phyloP scores from a whole-genome alignment of 345 rosid species.

The Reutealis trisperma region DNA sequence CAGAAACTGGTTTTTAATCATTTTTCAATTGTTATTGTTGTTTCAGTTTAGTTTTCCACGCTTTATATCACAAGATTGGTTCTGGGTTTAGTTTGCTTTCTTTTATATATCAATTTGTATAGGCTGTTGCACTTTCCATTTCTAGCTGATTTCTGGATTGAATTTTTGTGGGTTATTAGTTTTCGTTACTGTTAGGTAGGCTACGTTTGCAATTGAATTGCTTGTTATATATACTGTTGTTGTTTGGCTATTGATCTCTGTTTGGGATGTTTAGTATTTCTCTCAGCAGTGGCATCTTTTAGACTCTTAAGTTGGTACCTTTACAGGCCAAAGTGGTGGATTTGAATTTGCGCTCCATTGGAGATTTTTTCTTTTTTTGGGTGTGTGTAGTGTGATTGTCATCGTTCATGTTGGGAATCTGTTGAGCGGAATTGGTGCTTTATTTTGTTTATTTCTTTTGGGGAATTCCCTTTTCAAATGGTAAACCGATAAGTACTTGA shows the following conservation, averaged over 20 bases:
- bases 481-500: background rate
- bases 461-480: background rate
- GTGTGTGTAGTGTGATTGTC: background rate
- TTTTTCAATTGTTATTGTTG: background rate
- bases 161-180: slow-evolving; percentile 11
- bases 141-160: slow-evolving; percentile 13
- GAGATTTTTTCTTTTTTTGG: background rate
- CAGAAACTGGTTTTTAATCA: background rate
- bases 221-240: background rate
- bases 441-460: background rate
- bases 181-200: background rate
- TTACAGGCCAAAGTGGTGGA: slow-evolving; percentile 10
- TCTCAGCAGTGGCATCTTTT: background rate
- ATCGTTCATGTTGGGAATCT: background rate
- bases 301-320: background rate
- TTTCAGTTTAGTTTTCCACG: slow-evolving; percentile 14
- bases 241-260: background rate
- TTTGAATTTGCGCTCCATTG: background rate
- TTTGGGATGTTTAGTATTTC: background rate
- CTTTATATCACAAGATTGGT: background rate
- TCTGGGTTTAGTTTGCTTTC: background rate
- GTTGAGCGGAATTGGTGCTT: slow-evolving; percentile 5
- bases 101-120: background rate
- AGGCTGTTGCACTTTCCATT: background rate
- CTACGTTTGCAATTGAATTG: background rate